Evolutionary conservation across 352 stramenopile species (phyloP).

Genomic region (Pythium pyrilobum): DNA sequence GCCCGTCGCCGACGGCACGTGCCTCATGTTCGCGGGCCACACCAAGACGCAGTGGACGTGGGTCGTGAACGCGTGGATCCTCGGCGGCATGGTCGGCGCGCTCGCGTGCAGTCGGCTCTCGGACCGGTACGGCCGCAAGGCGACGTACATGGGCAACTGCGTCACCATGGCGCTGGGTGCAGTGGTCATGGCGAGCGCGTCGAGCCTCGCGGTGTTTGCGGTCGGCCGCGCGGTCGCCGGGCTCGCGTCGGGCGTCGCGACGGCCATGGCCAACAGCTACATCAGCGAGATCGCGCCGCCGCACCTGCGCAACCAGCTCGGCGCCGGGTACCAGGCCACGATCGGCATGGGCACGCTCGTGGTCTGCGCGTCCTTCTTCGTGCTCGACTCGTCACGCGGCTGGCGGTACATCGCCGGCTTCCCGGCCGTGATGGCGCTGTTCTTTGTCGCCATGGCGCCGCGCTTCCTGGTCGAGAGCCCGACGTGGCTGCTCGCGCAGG

Average conservation of each 20-base stretch:
- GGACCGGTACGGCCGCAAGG: slow-evolving; percentile 44
- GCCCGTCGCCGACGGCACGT: slow-evolving; percentile 28
- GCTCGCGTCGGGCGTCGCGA: slow-evolving; percentile 38
- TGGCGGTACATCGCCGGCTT: slow-evolving; percentile 52
- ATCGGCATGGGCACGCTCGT: slow-evolving; percentile 42
- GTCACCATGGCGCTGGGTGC: slow-evolving; percentile 36
- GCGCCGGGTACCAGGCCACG: slow-evolving; percentile 35
- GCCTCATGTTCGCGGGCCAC: slow-evolving; percentile 53
- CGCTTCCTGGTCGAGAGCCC: slow-evolving; percentile 23
- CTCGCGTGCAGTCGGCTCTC: slow-evolving; percentile 29
- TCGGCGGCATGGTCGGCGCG: slow-evolving; percentile 44
- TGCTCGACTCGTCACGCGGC: slow-evolving; percentile 33
- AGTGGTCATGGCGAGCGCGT: slow-evolving; percentile 26
- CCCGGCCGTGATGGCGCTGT: slow-evolving; percentile 38
- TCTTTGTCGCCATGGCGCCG: slow-evolving; percentile 31
- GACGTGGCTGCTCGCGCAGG: slow-evolving; percentile 30
- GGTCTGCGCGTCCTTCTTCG: slow-evolving; percentile 43
- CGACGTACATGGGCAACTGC: slow-evolving; percentile 22
- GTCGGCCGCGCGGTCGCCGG: slow-evolving; percentile 42
- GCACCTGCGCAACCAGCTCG: slow-evolving; percentile 29
- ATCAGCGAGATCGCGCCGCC: slow-evolving; percentile 26
- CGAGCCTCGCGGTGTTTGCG: slow-evolving; percentile 29
- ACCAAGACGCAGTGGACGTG: slow-evolving; percentile 46
- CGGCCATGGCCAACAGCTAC: slow-evolving; percentile 21
- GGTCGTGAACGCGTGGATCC: slow-evolving; percentile 47